Evolutionary conservation across 2,329 filamentous ascomycete genomes (phyloP), one percentile per base, ranked within the genome.

Genomic region (Fusarium citri): DNA sequence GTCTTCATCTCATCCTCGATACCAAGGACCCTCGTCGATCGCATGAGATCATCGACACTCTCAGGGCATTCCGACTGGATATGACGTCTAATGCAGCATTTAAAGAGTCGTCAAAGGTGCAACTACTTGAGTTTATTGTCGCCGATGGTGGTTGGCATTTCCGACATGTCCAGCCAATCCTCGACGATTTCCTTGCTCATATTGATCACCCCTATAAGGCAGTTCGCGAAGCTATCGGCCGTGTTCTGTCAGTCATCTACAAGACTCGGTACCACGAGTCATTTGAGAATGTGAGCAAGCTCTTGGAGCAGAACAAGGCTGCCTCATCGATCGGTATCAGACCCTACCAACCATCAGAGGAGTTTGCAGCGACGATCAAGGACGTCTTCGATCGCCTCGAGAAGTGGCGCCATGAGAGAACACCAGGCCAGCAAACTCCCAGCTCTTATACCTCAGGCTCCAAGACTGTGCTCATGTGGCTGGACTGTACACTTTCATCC

Each of bases 161-260:
- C 85, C 94, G 94, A 68, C 85, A 94, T 14, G 93, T 97, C 72
- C 89, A 93, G 80, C 94, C 94, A 0, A 95, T 99, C 53, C 83
- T 97, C 9, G 86, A 97, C 34, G 90, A 99, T 79, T 98, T 98
- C 81, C 84, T 99, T 64, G 85, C 87, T 25, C 96, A 99, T 78
- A 89, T 99, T 42, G 94, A 99, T 77, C 96, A 99, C 78, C 96
- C 96, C 0, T 99, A 99, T 83, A 99, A 99, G 83, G 92, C 94
- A 30, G 96, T 99, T 8, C 91, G 96, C 63, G 96, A 99, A 81
- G 91, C 95, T 1, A 97, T 99, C 82, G 96, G 96, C 1, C 88
- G 94, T 45, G 95, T 95, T 0, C 88, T 99, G 63, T 92, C 93
- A 6, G 91, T 91, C 6, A 95, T 98, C 61, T 96, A 94, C 79